Evolutionary conservation across 2,329 filamentous ascomycete species (phyloP).

Genomic region (Colletotrichum somersetense): DNA sequence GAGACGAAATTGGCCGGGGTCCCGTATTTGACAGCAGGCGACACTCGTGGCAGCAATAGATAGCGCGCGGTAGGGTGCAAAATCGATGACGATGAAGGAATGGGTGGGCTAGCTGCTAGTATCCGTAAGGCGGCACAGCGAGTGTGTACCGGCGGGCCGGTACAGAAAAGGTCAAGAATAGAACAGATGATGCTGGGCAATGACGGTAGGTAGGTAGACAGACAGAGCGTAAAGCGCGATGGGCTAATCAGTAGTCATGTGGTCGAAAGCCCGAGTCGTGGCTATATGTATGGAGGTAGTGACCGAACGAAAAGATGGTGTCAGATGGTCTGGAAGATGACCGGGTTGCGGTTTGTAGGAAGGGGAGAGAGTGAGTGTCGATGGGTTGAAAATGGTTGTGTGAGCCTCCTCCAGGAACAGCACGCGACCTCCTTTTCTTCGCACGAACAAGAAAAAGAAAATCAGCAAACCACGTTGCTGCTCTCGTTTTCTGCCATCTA

Average conservation of each 20-base stretch:
- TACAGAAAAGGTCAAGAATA: slow-evolving; percentile 24
- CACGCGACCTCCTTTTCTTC: slow-evolving; percentile 36
- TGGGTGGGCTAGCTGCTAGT: slow-evolving; percentile 12
- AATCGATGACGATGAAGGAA: slow-evolving; percentile 34
- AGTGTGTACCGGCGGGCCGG: slow-evolving; percentile 17
- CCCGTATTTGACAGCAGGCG: slow-evolving; percentile 7
- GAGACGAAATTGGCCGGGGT: background rate
- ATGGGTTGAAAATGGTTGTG: slow-evolving; percentile 26
- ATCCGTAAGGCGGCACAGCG: slow-evolving; percentile 15
- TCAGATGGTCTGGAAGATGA: slow-evolving; percentile 31
- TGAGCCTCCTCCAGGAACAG: slow-evolving; percentile 20
- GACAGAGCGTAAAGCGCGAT: slow-evolving; percentile 12
- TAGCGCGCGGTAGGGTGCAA: background rate
- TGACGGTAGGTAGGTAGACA: background rate
- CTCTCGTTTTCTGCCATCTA: background rate
- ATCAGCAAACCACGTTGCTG: background rate
- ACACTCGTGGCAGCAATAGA: slow-evolving; percentile 12
- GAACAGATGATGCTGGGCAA: slow-evolving; percentile 25
- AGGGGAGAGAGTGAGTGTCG: background rate
- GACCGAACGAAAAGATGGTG: slow-evolving; percentile 19
- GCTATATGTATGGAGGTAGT: background rate
- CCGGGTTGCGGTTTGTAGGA: background rate
- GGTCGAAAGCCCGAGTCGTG: slow-evolving; percentile 13
- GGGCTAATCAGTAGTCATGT: slow-evolving; percentile 34
- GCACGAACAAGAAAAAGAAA: slow-evolving; percentile 20